Conservation (phyloP, 139 green algal genomes). For the Edaphochlamys debaryana region DNA sequence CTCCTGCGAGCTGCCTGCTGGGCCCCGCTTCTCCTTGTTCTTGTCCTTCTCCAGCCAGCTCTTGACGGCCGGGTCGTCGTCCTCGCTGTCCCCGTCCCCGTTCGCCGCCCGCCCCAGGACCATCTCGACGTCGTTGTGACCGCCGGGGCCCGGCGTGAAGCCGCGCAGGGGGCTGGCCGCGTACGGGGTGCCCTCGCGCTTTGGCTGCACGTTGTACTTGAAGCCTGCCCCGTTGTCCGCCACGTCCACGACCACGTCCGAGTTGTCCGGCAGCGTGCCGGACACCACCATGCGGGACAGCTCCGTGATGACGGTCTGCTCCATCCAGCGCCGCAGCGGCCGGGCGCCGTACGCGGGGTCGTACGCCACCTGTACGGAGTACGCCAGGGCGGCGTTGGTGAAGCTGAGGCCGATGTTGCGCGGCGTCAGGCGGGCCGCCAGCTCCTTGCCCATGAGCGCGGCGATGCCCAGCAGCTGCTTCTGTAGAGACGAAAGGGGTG, state of each 20-base stretch:
- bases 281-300: conserved; percentile 69
- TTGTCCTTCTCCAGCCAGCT: too few species aligned
- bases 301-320: conserved; percentile 71
- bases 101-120: too few species aligned
- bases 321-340: conserved; percentile 74
- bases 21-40: too few species aligned
- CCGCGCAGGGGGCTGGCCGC: too few species aligned
- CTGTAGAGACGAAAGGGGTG: too few species aligned
- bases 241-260: conserved; percentile 13
- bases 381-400: conserved; percentile 64
- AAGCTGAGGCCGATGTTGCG: conserved; percentile 43
- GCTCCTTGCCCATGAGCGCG: conserved; percentile 6
- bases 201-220: background rate
- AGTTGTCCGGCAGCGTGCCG: conserved; percentile 59
- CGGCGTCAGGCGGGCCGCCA: conserved; percentile 17
- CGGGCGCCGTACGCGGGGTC: conserved; percentile 68
- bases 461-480: conserved; percentile 25
- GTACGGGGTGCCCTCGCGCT: too few species aligned
- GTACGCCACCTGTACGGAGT: conserved; percentile 59
- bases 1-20: too few species aligned
- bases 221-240: background rate
- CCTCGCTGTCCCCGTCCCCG: too few species aligned
- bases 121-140: too few species aligned
- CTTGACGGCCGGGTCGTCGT: too few species aligned
- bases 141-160: too few species aligned